A percentile compares a stretch with the other conserved stretches of the same genome.
Conservation (phyloP, 345 rosid species). For the Ailanthus altissimus region DNA sequence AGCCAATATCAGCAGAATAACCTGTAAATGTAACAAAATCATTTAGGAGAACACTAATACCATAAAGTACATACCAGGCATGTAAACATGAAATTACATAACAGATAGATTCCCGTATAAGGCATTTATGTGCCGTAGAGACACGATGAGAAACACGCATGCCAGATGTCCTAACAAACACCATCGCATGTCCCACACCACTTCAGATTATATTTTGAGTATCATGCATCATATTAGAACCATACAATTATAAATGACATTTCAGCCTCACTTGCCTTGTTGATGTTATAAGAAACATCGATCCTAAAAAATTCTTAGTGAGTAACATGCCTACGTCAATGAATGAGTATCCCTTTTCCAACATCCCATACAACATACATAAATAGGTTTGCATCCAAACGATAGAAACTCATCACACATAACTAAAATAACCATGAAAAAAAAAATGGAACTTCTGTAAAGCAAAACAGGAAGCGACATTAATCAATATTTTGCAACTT, state of each 20-base stretch:
- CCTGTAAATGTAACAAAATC: slow-evolving; percentile 46
- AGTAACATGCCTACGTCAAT: not conserved
- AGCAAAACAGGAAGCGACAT: not conserved
- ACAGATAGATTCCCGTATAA: not conserved
- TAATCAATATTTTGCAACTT: not conserved
- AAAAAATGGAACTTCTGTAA: not conserved
- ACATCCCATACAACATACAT: not conserved
- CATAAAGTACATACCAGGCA: slow-evolving; percentile 20
- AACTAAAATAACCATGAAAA: not conserved
- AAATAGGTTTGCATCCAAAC: not conserved
- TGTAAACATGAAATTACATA: not conserved
- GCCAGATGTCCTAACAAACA: not conserved
- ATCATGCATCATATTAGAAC: not conserved
- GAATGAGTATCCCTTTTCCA: not conserved
- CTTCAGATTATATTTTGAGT: not conserved
- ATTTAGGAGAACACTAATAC: slow-evolving; percentile 10
- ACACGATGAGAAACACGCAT: not conserved
- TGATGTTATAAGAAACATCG: not conserved
- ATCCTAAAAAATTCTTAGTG: not conserved
- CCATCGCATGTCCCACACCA: not conserved
- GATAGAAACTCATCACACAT: not conserved
- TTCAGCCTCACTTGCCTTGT: not conserved
- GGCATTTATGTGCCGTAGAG: not conserved
- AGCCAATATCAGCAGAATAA: slow-evolving; percentile 92
- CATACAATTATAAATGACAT: not conserved